These are phyloP conservation scores for Penicillium sp. DNA, from an alignment of 2,329 filamentous ascomycete genomes.

Conservation along the genomic window DNA sequence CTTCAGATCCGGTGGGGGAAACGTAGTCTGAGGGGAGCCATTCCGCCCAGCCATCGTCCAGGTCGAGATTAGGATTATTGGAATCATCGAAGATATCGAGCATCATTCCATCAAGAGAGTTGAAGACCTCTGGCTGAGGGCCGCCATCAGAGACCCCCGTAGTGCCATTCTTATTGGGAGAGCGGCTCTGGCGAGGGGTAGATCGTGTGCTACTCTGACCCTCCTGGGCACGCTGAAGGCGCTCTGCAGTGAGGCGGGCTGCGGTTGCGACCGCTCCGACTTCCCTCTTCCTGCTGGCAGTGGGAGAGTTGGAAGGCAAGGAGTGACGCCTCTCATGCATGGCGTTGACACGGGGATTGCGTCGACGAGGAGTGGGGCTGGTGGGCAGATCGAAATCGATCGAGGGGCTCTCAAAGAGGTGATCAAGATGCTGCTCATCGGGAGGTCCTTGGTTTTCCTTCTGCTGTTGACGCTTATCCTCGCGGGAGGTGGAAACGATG, in stretches of 20 bases:
- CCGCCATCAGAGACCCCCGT: conserved; percentile 27
- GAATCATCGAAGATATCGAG: conserved; percentile 45
- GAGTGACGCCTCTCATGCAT: conserved; percentile 40
- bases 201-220: conserved; percentile 27
- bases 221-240: conserved; percentile 39
- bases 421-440: conserved; percentile 62
- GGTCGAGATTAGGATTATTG: conserved; percentile 33
- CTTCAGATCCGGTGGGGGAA: conserved; percentile 36
- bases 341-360: conserved; percentile 53
- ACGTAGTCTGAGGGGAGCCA: conserved; percentile 43
- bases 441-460: conserved; percentile 62
- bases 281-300: conserved; percentile 30
- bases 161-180: conserved; percentile 30
- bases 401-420: conserved; percentile 67
- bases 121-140: conserved; percentile 32
- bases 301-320: conserved; percentile 43
- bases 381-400: conserved; percentile 59
- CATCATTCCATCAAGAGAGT: conserved; percentile 40
- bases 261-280: conserved; percentile 26
- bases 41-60: conserved; percentile 41
- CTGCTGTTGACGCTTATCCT: conserved; percentile 50
- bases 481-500: conserved; percentile 35
- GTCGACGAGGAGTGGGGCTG: conserved; percentile 58
- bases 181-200: conserved; percentile 27
- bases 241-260: conserved; percentile 38